Base-by-base conservation (phyloP, 768 basidiomycete species). In the Leccinum broughii region DNA sequence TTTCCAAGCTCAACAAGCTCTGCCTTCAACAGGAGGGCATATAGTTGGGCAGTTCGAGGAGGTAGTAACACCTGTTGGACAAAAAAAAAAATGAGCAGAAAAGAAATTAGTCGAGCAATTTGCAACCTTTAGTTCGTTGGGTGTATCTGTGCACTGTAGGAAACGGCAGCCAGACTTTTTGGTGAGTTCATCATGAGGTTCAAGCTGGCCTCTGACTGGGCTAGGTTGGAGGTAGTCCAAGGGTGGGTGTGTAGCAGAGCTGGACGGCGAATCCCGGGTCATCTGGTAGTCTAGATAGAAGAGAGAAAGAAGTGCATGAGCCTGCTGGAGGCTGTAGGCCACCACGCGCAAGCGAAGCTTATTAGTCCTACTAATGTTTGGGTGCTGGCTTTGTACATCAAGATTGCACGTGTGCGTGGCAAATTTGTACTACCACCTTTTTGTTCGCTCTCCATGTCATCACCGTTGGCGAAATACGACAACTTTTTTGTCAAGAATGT, bases 401-500 rank as follows among this genome's bases (percentile, higher is more conserved):
- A 17, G 35, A 14, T 51, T n/a, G 51, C 37, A 26, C 54, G 57
- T 55, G 56, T 55, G 26, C 50, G 58, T 56, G 65, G 59, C 22
- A 65, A 68, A 15, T 41, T 41, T 58, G 17, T 17, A 28, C 15
- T 17, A 28, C 15, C 15, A 39, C 53, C 4, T 6, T 39, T 11
- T 59, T 66, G 34, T 41, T 56, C 28, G 20, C 52, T 22, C 55
- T 52, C 53, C 51, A 90, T 90, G 88, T 79, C 87, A 64, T 80
- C 82, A 53, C 79, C 84, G 44, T 68, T 88, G 66, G 85, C 84
- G 62, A 85, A 79, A 72, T 96, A 96, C 75, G 93, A 95, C 71
- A 76, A 82, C 28, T 91, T 94, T 68, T 81, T 97, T 61, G 77
- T 97, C 59, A 83, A 87, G 58, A 97, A 98, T 76, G 86, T 91